phyloP scores from a whole-genome alignment of 345 rosid genomes.

The Rhodomyrtus tomentosa region DNA sequence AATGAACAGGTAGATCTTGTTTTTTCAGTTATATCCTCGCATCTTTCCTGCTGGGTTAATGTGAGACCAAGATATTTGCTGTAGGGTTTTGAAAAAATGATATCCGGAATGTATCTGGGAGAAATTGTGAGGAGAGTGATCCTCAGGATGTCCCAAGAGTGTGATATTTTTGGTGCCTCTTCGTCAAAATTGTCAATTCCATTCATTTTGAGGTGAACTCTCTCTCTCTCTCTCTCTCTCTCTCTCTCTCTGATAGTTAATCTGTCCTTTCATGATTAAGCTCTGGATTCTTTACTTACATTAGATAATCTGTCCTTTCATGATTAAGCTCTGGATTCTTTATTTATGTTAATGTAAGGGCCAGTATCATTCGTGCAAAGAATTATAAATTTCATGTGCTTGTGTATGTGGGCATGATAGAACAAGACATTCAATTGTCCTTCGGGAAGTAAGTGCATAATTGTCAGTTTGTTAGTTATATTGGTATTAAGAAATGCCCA shows the following conservation, averaged over 20 bases:
- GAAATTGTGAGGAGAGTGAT: conserved; percentile 89
- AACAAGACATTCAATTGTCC: background rate
- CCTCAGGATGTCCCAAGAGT: conserved; percentile 62
- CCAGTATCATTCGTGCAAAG: background rate
- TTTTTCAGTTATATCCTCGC: background rate
- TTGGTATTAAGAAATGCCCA: background rate
- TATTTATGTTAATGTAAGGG: background rate
- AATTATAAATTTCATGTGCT: background rate
- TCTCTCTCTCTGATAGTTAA: background rate
- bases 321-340: background rate
- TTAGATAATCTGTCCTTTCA: background rate
- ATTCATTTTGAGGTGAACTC: conserved; percentile 45
- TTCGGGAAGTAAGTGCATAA: background rate
- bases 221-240: background rate
- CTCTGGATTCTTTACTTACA: background rate
- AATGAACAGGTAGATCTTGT: conserved; percentile 53
- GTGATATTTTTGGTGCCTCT: conserved; percentile 56
- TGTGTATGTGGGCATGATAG: background rate
- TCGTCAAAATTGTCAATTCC: conserved; percentile 38
- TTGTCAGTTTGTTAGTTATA: background rate
- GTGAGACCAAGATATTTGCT: background rate
- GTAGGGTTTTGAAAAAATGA: conserved; percentile 98
- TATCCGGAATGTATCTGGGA: conserved; percentile 94
- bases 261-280: background rate
- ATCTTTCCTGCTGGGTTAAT: background rate